Conservation (phyloP, 768 basidiomycete species). For the Lyophyllum decastes region DNA sequence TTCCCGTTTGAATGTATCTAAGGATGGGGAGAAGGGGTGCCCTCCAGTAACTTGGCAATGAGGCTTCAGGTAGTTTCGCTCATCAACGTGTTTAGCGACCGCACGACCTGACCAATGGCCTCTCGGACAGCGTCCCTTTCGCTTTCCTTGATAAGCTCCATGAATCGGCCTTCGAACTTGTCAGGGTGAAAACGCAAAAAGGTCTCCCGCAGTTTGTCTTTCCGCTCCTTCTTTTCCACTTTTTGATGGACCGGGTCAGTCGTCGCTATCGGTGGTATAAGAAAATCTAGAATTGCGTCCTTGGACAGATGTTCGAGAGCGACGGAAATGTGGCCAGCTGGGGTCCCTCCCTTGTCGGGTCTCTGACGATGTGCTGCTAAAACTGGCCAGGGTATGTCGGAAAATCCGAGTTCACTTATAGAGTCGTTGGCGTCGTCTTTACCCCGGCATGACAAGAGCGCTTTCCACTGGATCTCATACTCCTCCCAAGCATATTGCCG, state of each 20-base stretch:
- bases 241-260: constrained; percentile 18
- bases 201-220: constrained; percentile 66
- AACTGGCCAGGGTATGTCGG: constrained; percentile 78
- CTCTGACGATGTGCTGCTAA: constrained; percentile 33
- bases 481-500: constrained; percentile 47
- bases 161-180: constrained; percentile 77
- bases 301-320: constrained; percentile 52
- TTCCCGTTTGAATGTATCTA: background rate
- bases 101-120: constrained; percentile 63
- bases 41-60: background rate
- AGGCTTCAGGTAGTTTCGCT: constrained; percentile 21
- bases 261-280: constrained; percentile 36
- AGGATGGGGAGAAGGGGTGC: background rate
- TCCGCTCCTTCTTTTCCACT: constrained; percentile 45
- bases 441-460: constrained; percentile 36
- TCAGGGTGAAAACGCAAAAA: constrained; percentile 80
- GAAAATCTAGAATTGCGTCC: constrained; percentile 58
- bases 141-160: constrained; percentile 45
- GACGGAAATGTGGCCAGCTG: constrained; percentile 15
- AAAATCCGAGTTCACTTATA: constrained; percentile 38
- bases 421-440: constrained; percentile 19
- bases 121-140: constrained; percentile 57
- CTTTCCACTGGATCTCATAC: constrained; percentile 63
- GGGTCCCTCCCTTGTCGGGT: constrained; percentile 15
- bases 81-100: constrained; percentile 62